Evolutionary conservation across 345 rosid species (phyloP).

Genomic region (Salix purpurea): DNA sequence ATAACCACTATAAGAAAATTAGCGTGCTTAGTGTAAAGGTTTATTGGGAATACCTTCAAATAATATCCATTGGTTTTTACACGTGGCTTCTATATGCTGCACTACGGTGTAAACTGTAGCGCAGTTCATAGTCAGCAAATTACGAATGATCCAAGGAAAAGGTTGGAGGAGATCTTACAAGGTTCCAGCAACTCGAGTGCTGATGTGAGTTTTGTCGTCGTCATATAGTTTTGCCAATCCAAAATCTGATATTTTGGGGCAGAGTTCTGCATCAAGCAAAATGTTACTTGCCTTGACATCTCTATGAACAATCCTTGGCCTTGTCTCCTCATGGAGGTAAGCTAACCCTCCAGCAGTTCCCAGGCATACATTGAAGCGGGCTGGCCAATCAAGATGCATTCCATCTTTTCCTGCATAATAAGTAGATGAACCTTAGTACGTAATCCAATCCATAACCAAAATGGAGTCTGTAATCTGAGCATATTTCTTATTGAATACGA

Average conservation of each 20-base stretch:
- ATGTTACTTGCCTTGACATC: slow-evolving; percentile 46
- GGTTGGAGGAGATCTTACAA: slow-evolving; percentile 20
- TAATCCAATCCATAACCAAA: background rate
- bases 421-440: background rate
- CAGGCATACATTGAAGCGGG: slow-evolving; percentile 33
- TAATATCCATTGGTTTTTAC: background rate
- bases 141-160: no score
- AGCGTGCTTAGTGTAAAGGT: background rate
- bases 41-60: background rate
- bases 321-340: slow-evolving; percentile 42
- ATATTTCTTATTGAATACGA: slow-evolving; percentile 20
- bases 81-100: background rate
- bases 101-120: background rate
- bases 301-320: slow-evolving; percentile 40
- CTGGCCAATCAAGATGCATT: slow-evolving; percentile 19
- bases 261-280: slow-evolving; percentile 24
- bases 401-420: background rate
- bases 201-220: slow-evolving; percentile 41
- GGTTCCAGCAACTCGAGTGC: slow-evolving; percentile 45
- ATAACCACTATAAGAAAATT: slow-evolving; percentile 39
- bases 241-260: slow-evolving; percentile 42
- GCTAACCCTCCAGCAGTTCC: slow-evolving; percentile 21
- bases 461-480: slow-evolving; percentile 13
- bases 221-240: slow-evolving; percentile 38
- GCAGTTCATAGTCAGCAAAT: background rate